A percentile compares a stretch with the other conserved stretches of the same genome.
phyloP scores from a whole-genome alignment of 768 basidiomycete species.

The Termitomyces eurrhizus region DNA sequence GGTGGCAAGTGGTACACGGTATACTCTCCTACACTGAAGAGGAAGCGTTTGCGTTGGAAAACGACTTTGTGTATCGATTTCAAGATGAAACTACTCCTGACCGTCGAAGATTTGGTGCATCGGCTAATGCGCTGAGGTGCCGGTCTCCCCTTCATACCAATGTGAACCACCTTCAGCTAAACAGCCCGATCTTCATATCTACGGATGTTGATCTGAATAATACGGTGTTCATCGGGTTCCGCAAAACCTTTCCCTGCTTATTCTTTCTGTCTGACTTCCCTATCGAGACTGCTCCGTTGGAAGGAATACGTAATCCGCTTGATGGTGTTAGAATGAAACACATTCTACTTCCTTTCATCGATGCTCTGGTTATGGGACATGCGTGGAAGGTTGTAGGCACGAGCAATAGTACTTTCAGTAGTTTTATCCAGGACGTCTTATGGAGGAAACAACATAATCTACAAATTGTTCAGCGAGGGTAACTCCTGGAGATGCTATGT shows the following conservation, averaged over 20 bases:
- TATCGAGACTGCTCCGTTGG: conserved; percentile 25
- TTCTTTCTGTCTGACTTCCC: conserved; percentile 55
- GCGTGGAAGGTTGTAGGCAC: conserved; percentile 63
- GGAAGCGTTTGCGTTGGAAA: conserved; percentile 31
- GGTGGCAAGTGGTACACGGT: conserved; percentile 52
- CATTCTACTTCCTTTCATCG: conserved; percentile 60
- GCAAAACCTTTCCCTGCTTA: conserved; percentile 57
- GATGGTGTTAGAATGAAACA: conserved; percentile 45
- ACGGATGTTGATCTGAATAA: conserved; percentile 47
- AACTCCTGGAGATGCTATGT: conserved; percentile 4
- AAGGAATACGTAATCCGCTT: conserved; percentile 34
- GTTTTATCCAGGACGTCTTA: conserved; percentile 62
- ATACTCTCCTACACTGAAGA: conserved; percentile 38
- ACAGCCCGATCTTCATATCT: conserved; percentile 61
- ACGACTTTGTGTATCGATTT: conserved; percentile 1
- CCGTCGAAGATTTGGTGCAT: not conserved
- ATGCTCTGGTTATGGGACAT: conserved; percentile 63
- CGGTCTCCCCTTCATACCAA: conserved; percentile 32
- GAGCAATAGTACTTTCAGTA: conserved; percentile 71
- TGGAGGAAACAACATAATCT: conserved; percentile 57
- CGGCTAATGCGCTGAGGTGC: conserved; percentile 28
- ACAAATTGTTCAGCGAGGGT: conserved; percentile 48
- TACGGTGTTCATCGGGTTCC: conserved; percentile 41
- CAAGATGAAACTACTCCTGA: not conserved
- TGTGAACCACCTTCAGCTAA: conserved; percentile 31